Percentiles rank a stretch among this genome's conserved stretches.
These are phyloP conservation scores for Exsudoporus frostii DNA, from an alignment of 768 basidiomycete genomes.

Conservation along the genomic window DNA sequence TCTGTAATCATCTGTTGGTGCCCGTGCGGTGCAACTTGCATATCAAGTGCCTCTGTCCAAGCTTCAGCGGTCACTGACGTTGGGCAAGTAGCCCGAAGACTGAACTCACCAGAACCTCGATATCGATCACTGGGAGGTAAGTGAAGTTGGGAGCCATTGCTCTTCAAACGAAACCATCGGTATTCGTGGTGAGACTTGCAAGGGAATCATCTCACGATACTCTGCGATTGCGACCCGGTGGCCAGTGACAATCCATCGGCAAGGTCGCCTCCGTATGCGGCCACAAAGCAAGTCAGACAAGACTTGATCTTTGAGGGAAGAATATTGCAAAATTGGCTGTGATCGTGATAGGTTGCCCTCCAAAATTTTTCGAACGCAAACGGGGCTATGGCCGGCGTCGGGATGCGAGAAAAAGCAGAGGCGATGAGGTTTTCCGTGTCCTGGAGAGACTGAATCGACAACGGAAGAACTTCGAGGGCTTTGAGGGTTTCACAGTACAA, in stretches of 20 bases:
- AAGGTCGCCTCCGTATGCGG: conserved; percentile 47
- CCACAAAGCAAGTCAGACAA: conserved; percentile 45
- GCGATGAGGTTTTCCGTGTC: conserved; percentile 44
- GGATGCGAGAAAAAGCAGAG: conserved; percentile 49
- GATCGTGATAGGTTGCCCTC: conserved; percentile 52
- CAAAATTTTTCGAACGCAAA: conserved; percentile 56
- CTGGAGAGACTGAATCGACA: conserved; percentile 40
- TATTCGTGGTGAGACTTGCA: conserved; percentile 5
- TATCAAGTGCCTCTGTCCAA: not conserved
- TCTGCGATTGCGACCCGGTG: conserved; percentile 36
- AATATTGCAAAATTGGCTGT: conserved; percentile 31
- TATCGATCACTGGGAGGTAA: not conserved
- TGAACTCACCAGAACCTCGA: conserved; percentile 9
- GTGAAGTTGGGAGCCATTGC: not conserved
- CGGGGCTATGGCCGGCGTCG: conserved; percentile 47
- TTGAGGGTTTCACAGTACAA: conserved; percentile 47
- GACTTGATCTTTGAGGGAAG: conserved; percentile 45
- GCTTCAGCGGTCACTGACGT: not conserved
- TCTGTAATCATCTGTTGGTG: not conserved
- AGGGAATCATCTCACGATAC: conserved; percentile 25
- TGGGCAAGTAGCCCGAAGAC: conserved; percentile 25
- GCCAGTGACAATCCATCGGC: conserved; percentile 41
- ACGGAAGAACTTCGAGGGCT: conserved; percentile 36
- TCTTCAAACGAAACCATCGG: conserved; percentile 19
- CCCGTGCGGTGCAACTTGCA: not conserved